Percentiles rank a stretch among this genome's conserved stretches.
These are phyloP conservation scores for Cicer arietinum DNA, from an alignment of 306 rosid species.

Conservation along the genomic window DNA sequence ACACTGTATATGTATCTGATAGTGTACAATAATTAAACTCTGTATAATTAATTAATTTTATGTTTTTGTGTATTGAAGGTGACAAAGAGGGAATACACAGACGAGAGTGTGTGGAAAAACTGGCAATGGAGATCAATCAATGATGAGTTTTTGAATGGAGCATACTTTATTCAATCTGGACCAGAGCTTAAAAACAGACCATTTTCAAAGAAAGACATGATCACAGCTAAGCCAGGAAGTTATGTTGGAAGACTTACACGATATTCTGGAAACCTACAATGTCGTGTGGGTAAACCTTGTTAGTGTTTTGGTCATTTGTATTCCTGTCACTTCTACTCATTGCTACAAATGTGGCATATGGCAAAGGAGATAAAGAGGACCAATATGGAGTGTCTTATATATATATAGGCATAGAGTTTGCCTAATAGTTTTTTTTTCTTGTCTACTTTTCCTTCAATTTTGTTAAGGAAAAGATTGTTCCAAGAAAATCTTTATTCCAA, in stretches of 20 bases:
- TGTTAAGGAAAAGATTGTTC: not conserved
- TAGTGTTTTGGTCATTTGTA: slow-evolving; percentile 1
- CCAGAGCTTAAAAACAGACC: slow-evolving; percentile 32
- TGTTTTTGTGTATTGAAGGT: slow-evolving; percentile 32
- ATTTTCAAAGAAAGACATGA: slow-evolving; percentile 51
- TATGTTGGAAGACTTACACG: slow-evolving; percentile 58
- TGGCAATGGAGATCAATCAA: slow-evolving; percentile 89
- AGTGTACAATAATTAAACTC: too few species aligned
- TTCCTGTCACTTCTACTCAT: not conserved
- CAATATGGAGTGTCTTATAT: not conserved
- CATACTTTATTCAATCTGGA: slow-evolving; percentile 64
- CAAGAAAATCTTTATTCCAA: not conserved
- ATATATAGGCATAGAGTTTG: not conserved
- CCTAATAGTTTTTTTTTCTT: not conserved
- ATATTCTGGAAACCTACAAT: slow-evolving; percentile 54
- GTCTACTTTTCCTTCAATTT: not conserved
- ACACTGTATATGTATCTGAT: too few species aligned
- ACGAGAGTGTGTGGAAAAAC: slow-evolving; percentile 43
- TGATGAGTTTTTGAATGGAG: slow-evolving; percentile 74
- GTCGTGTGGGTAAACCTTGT: slow-evolving; percentile 58
- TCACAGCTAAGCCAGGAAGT: slow-evolving; percentile 62
- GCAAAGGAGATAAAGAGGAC: not conserved
- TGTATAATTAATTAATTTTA: too few species aligned
- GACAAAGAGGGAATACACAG: slow-evolving; percentile 68
- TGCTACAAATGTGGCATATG: not conserved